Base-by-base conservation (phyloP, 192 early-diverging fungal species). In the Pilobolus umbonatus region DNA sequence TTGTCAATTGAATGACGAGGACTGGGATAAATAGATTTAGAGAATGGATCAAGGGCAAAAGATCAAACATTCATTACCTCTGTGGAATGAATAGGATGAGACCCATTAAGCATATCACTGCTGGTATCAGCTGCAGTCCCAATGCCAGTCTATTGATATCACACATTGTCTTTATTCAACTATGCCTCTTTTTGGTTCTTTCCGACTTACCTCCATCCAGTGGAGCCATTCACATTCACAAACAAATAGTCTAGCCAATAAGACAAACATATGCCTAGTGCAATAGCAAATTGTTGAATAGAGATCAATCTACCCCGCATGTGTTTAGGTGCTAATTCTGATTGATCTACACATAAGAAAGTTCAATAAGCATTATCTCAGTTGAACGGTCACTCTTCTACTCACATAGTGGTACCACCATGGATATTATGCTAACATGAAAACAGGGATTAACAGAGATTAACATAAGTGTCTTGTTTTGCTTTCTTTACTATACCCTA, bases 261-360 rank as follows among this genome's bases (percentile, higher is more conserved):
- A 29, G 84, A 72, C 29, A 87, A 68, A 31, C 76, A 63, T 32
- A 83, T 82, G 11, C 87, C 94, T 75, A 89, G 85, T 46, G 92
- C 94, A 68, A 95, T 94, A 50, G 90, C 86, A 70, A 90, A 88
- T 65, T 97, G 94, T 67, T 93, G 85, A 44, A 92, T 75, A 17
- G 89, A 86, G 35, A 91, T 82, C 14, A 94, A 78, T 19, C 88
- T 81, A 30, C 92, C 92, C 62, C 92, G 87, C 63, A 93, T 86
- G 12, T 81, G 65, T 46, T 88, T 75, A 15, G 89, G 89, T 10
- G 90, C 83, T 17, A 92, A 85, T 57, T 95, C 92, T 25, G 90
- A 87, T 67, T 86, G 77, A 64, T 80, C 64, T 64, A 17, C 19
- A n/a, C n/a, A n/a, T n/a, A n/a, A 22, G 14, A 34, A 6, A 25